Conservation (phyloP, 345 rosid genomes). For the Eutrema japonicum region DNA sequence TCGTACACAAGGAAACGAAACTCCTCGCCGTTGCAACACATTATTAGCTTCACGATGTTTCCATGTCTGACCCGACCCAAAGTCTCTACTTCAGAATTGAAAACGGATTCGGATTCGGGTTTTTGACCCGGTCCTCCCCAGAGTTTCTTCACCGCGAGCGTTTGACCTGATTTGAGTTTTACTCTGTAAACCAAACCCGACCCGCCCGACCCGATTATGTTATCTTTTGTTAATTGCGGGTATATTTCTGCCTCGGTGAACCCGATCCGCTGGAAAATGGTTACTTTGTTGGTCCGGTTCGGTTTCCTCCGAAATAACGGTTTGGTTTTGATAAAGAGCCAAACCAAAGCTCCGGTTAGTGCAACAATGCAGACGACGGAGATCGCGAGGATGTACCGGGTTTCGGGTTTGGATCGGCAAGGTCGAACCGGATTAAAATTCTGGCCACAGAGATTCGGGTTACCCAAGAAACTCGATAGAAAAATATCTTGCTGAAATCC, state of each 20-base stretch:
- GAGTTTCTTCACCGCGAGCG: slow-evolving; percentile 71
- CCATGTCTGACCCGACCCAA: slow-evolving; percentile 68
- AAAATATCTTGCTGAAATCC: slow-evolving; percentile 47
- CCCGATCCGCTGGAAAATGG: slow-evolving; percentile 61
- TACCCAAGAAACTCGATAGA: slow-evolving; percentile 56
- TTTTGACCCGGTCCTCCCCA: slow-evolving; percentile 41
- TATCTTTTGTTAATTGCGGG: slow-evolving; percentile 50
- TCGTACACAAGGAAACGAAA: slow-evolving; percentile 61
- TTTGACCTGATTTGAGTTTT: slow-evolving; percentile 55
- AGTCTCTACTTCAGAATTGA: slow-evolving; percentile 58
- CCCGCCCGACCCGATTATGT: slow-evolving; percentile 66
- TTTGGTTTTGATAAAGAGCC: slow-evolving; percentile 50
- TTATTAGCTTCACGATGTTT: slow-evolving; percentile 63
- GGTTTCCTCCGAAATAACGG: slow-evolving; percentile 41
- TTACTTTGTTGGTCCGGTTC: slow-evolving; percentile 49
- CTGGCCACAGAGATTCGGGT: slow-evolving; percentile 67
- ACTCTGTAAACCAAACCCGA: slow-evolving; percentile 69
- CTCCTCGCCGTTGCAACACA: slow-evolving; percentile 57
- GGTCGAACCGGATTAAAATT: slow-evolving; percentile 50
- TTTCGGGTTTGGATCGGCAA: slow-evolving; percentile 49
- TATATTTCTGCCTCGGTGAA: slow-evolving; percentile 53
- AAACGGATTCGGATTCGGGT: slow-evolving; percentile 36
- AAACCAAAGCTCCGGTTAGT: slow-evolving; percentile 49
- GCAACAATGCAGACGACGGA: slow-evolving; percentile 46
- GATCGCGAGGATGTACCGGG: slow-evolving; percentile 38